These are phyloP conservation scores for Piper longum DNA, from an alignment of 164 flowering plant genomes.

Conservation along the genomic window DNA sequence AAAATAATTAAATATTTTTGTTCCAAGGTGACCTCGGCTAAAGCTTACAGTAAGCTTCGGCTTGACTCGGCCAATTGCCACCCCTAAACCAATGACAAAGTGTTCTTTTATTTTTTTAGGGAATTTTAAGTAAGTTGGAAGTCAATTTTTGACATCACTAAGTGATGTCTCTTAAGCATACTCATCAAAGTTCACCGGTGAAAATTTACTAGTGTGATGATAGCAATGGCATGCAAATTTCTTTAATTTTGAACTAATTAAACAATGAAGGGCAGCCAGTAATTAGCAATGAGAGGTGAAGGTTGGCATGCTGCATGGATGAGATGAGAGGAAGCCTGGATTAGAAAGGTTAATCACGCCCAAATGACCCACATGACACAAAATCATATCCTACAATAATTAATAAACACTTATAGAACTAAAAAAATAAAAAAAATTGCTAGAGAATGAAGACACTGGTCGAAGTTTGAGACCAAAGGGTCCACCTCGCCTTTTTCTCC, in stretches of 20 bases:
- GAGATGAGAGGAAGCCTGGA: background rate
- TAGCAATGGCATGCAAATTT: background rate
- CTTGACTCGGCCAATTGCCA: too few species aligned
- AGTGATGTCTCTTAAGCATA: too few species aligned
- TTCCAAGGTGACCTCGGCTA: too few species aligned
- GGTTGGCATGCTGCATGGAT: background rate
- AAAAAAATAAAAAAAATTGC: background rate
- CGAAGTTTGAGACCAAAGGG: background rate
- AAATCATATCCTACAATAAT: background rate
- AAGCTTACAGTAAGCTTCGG: too few species aligned
- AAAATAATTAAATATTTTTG: too few species aligned
- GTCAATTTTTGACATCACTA: too few species aligned
- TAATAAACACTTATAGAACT: background rate
- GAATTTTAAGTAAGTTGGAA: too few species aligned
- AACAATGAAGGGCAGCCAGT: background rate
- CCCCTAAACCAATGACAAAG: too few species aligned
- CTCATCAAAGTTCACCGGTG: too few species aligned
- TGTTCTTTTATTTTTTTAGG: too few species aligned
- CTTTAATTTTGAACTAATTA: background rate
- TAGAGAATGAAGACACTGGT: background rate
- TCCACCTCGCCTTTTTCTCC: background rate
- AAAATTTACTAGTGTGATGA: too few species aligned
- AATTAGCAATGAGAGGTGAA: background rate
- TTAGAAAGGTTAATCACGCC: background rate
- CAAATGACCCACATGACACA: background rate